Base-by-base conservation (phyloP, 352 stramenopile species). In the Halophytophthora polymorphica region DNA sequence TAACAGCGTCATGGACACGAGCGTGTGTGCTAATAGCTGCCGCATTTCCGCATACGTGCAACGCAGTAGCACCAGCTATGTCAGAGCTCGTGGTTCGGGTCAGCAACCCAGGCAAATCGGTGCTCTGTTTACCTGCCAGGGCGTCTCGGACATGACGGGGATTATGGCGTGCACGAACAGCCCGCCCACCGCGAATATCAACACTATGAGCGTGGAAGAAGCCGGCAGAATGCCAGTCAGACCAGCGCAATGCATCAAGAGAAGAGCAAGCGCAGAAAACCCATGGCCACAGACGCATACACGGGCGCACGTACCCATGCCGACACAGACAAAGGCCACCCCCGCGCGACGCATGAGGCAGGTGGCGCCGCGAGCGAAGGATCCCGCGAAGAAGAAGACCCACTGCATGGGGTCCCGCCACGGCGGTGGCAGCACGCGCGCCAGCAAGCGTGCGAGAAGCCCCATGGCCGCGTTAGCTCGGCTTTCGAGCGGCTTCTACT, bases 371-470 rank as follows among this genome's bases (percentile, higher is more conserved):
- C 63, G 71, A 21, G 64, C 58, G 38, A 74, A 61, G 19, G 61
- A 53, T 5, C 53, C 58, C 6, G 58, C 55, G 33, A 58, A 61
- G 1, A 80, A 15, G 58, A 84, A 82, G 10, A 53, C 36, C 41
- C 60, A 69, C 23, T 82, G 68, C 71, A 78, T 76, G 11, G 73
- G 73, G 59, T 84, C 73, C 34, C 65, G 73, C 66, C 69, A 73
- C n/a, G 73, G 73, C 17, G 65, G 64, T 22, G 62, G 54, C 42
- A 66, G 17, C 55, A 61, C n/a, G n/a, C n/a, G n/a, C n/a, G n/a
- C n/a, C n/a, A n/a, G n/a, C n/a, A n/a, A n/a, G n/a, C n/a, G n/a
- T n/a, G n/a, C n/a, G n/a, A n/a, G n/a, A n/a, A n/a, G n/a, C n/a
- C n/a, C n/a, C n/a, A n/a, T n/a, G n/a, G n/a, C n/a, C n/a, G n/a